Percentiles rank a stretch among this genome's conserved stretches.
These are phyloP conservation scores for Metschnikowia gelsemii DNA, from an alignment of 805 yeast species.

Conservation along the genomic window DNA sequence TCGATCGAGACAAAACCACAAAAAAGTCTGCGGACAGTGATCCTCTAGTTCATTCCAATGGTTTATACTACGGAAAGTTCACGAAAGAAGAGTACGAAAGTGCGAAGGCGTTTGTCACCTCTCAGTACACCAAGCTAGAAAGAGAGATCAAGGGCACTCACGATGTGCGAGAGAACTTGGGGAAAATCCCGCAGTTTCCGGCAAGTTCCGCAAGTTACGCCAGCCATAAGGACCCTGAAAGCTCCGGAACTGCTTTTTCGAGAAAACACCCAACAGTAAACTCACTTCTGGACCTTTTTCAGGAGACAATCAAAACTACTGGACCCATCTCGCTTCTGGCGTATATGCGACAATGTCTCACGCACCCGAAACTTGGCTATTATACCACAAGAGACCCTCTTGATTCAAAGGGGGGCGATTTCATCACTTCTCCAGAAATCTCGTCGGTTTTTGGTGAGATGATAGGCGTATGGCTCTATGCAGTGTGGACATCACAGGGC, in stretches of 20 bases:
- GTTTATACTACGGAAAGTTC: constrained; percentile 35
- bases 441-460: constrained; percentile 86
- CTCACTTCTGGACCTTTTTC: constrained; percentile 32
- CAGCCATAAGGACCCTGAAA: constrained; percentile 23
- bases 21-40: not conserved
- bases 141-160: constrained; percentile 37
- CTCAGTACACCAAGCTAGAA: constrained; percentile 34
- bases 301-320: constrained; percentile 56
- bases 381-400: constrained; percentile 77
- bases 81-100: constrained; percentile 40
- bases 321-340: constrained; percentile 76
- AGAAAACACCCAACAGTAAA: constrained; percentile 3
- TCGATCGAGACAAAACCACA: not conserved
- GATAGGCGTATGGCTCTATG: constrained; percentile 69
- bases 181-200: constrained; percentile 39
- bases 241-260: not conserved
- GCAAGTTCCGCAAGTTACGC: constrained; percentile 19
- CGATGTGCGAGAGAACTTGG: constrained; percentile 37
- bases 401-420: constrained; percentile 63
- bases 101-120: constrained; percentile 34
- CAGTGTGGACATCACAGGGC: constrained; percentile 57
- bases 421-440: constrained; percentile 83
- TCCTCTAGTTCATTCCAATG: constrained; percentile 27
- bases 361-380: constrained; percentile 76
- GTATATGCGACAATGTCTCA: constrained; percentile 78